These are phyloP conservation scores for Cordia subcordata DNA, from an alignment of 257 asterid species.

Conservation along the genomic window DNA sequence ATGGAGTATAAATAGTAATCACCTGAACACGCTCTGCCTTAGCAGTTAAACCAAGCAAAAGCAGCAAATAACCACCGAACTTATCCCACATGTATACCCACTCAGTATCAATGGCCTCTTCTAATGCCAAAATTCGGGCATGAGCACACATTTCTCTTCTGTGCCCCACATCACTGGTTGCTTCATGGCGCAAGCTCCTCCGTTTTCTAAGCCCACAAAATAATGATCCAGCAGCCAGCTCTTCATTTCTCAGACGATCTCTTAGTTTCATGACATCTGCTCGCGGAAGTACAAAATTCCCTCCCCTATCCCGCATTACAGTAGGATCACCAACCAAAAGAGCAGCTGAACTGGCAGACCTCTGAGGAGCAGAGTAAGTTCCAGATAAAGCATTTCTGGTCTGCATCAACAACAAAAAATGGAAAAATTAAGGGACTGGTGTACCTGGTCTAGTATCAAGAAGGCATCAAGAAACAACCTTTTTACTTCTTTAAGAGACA, in stretches of 20 bases:
- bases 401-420: constrained; percentile 45
- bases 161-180: constrained; percentile 76
- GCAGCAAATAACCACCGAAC: constrained; percentile 97
- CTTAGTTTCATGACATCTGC: constrained; percentile 97
- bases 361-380: constrained; percentile 99
- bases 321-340: constrained; percentile 99
- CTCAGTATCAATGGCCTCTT: constrained; percentile 98
- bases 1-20: constrained; percentile 16
- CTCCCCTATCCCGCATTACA: constrained; percentile 83
- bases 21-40: constrained; percentile 99
- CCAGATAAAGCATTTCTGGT: constrained; percentile 96
- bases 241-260: constrained; percentile 96
- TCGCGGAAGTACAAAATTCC: constrained; percentile 96
- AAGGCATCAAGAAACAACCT: neutral
- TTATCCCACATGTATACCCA: constrained; percentile 99
- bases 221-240: constrained; percentile 85
- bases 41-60: constrained; percentile 97
- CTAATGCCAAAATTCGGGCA: constrained; percentile 95
- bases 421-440: neutral
- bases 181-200: constrained; percentile 58
- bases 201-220: constrained; percentile 57
- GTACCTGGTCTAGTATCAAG: constrained; percentile 1
- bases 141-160: constrained; percentile 98
- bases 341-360: constrained; percentile 97
- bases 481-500: neutral